Evolutionary conservation across 2,329 filamentous ascomycete genomes (phyloP).

Genomic region (Thelonectria blattea): DNA sequence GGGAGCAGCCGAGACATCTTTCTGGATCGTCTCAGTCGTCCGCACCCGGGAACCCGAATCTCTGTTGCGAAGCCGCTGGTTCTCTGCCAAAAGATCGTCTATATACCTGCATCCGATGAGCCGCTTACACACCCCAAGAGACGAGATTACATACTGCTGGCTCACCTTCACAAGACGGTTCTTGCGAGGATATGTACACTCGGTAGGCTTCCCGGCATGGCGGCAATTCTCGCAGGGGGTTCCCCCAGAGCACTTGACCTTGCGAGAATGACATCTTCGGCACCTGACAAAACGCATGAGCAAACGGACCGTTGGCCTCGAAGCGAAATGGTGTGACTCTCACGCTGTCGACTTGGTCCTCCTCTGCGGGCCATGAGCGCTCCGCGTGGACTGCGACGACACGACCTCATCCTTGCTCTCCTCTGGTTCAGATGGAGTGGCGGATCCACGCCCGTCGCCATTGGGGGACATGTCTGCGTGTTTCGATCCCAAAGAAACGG

Average conservation of each 20-base stretch:
- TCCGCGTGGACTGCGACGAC: slow-evolving; percentile 24
- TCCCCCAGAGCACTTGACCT: slow-evolving; percentile 44
- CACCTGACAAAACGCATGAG: slow-evolving; percentile 30
- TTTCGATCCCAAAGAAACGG: not conserved
- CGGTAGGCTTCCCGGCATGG: slow-evolving; percentile 39
- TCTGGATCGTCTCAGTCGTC: slow-evolving; percentile 14
- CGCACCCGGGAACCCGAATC: slow-evolving; percentile 23
- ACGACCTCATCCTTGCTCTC: slow-evolving; percentile 27
- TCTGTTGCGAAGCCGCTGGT: slow-evolving; percentile 37
- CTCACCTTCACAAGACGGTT: slow-evolving; percentile 42
- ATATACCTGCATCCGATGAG: slow-evolving; percentile 39
- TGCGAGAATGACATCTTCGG: slow-evolving; percentile 42
- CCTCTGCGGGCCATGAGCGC: slow-evolving; percentile 25
- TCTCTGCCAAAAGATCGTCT: slow-evolving; percentile 44
- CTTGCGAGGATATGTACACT: slow-evolving; percentile 43
- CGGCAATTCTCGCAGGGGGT: slow-evolving; percentile 43
- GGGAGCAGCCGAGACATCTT: slow-evolving; percentile 20
- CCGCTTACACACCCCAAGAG: not conserved
- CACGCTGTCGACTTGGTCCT: slow-evolving; percentile 38
- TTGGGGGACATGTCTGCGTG: slow-evolving; percentile 12
- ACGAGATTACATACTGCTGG: slow-evolving; percentile 33
- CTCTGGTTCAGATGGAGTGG: slow-evolving; percentile 29
- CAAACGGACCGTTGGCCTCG: not conserved
- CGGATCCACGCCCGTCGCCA: slow-evolving; percentile 20
- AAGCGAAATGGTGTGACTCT: slow-evolving; percentile 3